Percentiles rank a stretch among this genome's conserved stretches.
Conservation (phyloP, 805 yeast species). For the Schwanniomyces polymorphus region DNA sequence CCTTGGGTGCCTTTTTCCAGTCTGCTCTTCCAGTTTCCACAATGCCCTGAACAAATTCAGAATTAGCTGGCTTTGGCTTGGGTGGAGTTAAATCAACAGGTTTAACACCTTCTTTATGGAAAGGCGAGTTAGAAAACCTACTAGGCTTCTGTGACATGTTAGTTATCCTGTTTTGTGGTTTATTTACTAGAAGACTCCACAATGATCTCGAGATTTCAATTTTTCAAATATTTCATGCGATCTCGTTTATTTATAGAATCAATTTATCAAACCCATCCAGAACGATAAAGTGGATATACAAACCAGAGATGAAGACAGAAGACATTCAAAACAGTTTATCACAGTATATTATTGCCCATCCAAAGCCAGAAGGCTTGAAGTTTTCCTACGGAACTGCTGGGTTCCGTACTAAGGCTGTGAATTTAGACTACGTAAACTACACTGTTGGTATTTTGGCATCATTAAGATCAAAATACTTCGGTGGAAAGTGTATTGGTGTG, state of each 20-base stretch:
- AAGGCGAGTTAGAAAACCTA: conserved; percentile 28
- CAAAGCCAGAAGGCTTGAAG: conserved; percentile 39
- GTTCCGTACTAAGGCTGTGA: conserved; percentile 71
- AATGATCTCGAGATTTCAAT: neutral
- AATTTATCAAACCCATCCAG: neutral
- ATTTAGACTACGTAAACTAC: conserved; percentile 78
- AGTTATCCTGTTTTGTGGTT: neutral
- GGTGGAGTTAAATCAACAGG: conserved; percentile 7
- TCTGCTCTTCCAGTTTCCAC: conserved; percentile 40
- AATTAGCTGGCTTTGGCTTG: conserved; percentile 17
- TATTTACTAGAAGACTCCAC: neutral
- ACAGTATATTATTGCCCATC: conserved; percentile 24
- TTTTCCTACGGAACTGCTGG: conserved; percentile 97
- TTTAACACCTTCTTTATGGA: conserved; percentile 26
- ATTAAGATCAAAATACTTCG: conserved; percentile 70
- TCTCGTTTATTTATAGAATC: neutral
- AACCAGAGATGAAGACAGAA: neutral
- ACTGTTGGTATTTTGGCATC: conserved; percentile 82
- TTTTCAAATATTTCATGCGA: neutral
- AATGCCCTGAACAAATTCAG: conserved; percentile 36
- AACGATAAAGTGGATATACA: neutral
- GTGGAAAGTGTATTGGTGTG: conserved; percentile 79
- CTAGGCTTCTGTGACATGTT: conserved; percentile 7
- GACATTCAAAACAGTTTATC: conserved; percentile 1
- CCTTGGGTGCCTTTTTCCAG: conserved; percentile 45